Base-by-base conservation (phyloP, 371 early-diverging fungal species). In the Apophysomyces elegans region DNA sequence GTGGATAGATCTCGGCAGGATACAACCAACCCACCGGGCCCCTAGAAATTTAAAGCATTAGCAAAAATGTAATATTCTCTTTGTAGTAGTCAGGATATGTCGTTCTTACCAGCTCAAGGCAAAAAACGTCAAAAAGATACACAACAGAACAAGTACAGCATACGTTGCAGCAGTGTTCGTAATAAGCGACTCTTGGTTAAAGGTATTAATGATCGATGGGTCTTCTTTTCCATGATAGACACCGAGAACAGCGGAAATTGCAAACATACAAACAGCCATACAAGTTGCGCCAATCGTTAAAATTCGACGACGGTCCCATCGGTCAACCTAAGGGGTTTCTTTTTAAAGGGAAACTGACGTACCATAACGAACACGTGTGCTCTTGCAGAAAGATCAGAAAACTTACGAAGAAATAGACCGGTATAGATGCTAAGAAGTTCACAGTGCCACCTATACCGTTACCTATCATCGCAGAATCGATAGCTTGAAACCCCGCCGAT, bases 21-120 rank as follows among this genome's bases (percentile, higher is more conserved):
- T 93, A 93, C 66, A 92, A 88, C 96, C 96, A 96, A 36, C 90
- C 92, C 56, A 92, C 83, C 18, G 96, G 95, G 9, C 95, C 95
- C 95, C 94, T 67, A 50, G 93, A 46, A 91, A 26, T 26, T 26
- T 26, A 26, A 2, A 26, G 32, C 32, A 26, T 26, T 1, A 26
- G 32, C 32, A 26, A 26, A 26, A 26, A 3, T 26, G 2, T 3
- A 26, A 2, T 26, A 26, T 26, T 26, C 2, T 26, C 32, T 0
- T 26, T 26, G 32, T 26, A 26, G 32, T 2, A 26, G 2, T 21
- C 54, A 2, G 38, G 3, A 1, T 14, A 32, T 43, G 7, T 21
- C 18, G 26, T 21, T 26, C 57, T 18, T 50, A 57, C 64, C 71
- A 71, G 21, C 58, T 61, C n/a, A 71, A 43, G 7, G 93, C 90